These are phyloP conservation scores for Exsudoporus floridanus DNA, from an alignment of 1,284 basidiomycete species.

Conservation along the genomic window DNA sequence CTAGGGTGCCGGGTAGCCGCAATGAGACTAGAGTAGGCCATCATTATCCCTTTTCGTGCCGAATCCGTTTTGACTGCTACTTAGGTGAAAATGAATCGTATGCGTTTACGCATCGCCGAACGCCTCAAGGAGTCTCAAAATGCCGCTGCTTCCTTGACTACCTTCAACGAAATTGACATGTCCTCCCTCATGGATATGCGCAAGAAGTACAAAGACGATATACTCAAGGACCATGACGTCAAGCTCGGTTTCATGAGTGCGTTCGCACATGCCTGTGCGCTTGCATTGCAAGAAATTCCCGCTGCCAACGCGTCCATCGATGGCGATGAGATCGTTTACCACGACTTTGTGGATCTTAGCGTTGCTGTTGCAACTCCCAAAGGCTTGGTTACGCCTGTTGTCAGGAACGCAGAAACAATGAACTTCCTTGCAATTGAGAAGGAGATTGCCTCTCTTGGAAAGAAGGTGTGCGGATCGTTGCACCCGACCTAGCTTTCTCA, in stretches of 20 bases:
- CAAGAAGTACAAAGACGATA: constrained; percentile 90
- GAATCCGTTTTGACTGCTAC: not conserved
- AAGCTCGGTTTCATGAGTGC: constrained; percentile 99
- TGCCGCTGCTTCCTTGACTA: constrained; percentile 93
- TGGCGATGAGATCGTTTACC: constrained; percentile 93
- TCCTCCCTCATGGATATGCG: constrained; percentile 93
- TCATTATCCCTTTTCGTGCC: not conserved
- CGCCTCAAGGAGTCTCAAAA: constrained; percentile 99
- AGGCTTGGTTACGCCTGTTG: constrained; percentile 95
- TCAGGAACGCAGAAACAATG: constrained; percentile 88
- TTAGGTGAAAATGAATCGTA: constrained; percentile 95
- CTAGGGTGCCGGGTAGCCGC: constrained; percentile 56
- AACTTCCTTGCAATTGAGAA: constrained; percentile 90
- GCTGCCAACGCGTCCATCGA: constrained; percentile 96
- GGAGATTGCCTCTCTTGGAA: constrained; percentile 87
- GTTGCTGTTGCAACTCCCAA: constrained; percentile 98
- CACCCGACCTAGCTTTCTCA: constrained; percentile 3
- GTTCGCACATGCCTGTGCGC: constrained; percentile 84
- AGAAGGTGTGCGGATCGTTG: constrained; percentile 63
- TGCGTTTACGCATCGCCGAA: constrained; percentile 96
- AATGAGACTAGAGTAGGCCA: constrained; percentile 81
- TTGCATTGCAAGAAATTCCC: constrained; percentile 92
- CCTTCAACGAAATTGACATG: constrained; percentile 99
- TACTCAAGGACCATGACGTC: constrained; percentile 91
- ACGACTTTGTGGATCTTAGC: constrained; percentile 91